phyloP scores from a whole-genome alignment of 306 rosid genomes.

The Malus fusca region DNA sequence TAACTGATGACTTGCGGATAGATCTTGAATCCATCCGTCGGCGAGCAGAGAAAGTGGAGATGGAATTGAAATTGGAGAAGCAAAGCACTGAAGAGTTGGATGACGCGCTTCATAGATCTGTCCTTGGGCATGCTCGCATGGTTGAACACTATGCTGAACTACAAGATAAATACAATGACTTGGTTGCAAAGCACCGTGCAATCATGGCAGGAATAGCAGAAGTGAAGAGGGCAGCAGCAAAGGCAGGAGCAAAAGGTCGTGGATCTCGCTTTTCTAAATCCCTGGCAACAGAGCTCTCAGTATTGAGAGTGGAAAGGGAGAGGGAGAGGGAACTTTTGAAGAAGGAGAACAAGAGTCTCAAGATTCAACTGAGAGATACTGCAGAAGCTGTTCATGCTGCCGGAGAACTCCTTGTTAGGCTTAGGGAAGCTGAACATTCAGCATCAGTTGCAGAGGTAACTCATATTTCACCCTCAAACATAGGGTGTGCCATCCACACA shows the following conservation, averaged over 20 bases:
- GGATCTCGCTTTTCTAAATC: slow-evolving; percentile 77
- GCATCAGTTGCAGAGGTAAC: slow-evolving; percentile 75
- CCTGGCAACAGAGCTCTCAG: slow-evolving; percentile 86
- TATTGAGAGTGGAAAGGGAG: slow-evolving; percentile 79
- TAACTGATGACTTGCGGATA: slow-evolving; percentile 84
- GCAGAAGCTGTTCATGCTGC: slow-evolving; percentile 99
- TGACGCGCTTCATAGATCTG: slow-evolving; percentile 72
- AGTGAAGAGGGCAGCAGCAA: slow-evolving; percentile 79
- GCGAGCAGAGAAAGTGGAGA: slow-evolving; percentile 62
- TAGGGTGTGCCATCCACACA: too few species aligned
- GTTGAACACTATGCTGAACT: slow-evolving; percentile 88
- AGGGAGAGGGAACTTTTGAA: slow-evolving; percentile 76
- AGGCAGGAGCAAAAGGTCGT: slow-evolving; percentile 73
- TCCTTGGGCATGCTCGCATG: slow-evolving; percentile 84
- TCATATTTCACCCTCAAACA: neutral
- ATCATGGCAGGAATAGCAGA: slow-evolving; percentile 89
- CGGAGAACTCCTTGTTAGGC: slow-evolving; percentile 90
- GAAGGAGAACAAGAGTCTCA: slow-evolving; percentile 80
- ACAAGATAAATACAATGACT: slow-evolving; percentile 78
- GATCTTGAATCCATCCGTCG: slow-evolving; percentile 65
- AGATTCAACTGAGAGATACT: slow-evolving; percentile 83
- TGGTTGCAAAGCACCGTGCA: slow-evolving; percentile 69
- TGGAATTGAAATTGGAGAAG: slow-evolving; percentile 66
- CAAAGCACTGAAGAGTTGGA: slow-evolving; percentile 75
- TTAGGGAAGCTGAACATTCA: slow-evolving; percentile 85